Base-by-base conservation (phyloP, 768 basidiomycete genomes). In the Tephrocybe sp. region DNA sequence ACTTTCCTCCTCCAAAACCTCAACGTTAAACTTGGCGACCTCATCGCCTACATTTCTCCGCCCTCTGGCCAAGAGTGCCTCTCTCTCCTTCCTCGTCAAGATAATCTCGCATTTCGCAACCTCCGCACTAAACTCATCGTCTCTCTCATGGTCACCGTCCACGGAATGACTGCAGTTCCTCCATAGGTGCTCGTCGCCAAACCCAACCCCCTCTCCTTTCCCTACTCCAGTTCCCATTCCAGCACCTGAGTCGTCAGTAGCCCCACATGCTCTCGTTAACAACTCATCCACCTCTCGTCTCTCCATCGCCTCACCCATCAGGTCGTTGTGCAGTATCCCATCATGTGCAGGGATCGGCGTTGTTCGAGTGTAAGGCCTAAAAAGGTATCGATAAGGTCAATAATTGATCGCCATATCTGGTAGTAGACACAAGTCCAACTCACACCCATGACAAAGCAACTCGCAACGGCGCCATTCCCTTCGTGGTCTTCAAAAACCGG, bases 401-500 rank as follows among this genome's bases (percentile, higher is more conserved):
- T n/a, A n/a, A n/a, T n/a, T n/a, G n/a, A n/a, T n/a, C n/a, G n/a
- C n/a, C n/a, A n/a, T n/a, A n/a, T n/a, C n/a, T n/a, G n/a, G n/a
- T n/a, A n/a, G n/a, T n/a, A n/a, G n/a, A n/a, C n/a, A n/a, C n/a
- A n/a, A n/a, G n/a, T n/a, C n/a, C n/a, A n/a, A 71, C 77, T 43
- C 51, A 87, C 87, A 78, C 76, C 88, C 88, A 90, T 12, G 84
- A 82, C 44, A 90, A 67, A 26, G 80, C 74, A 12, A 89, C 70
- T 18, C 76, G 71, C 3, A 89, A 69, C 3, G 85, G 73, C 48
- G 79, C 75, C 18, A 81, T 63, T 1, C 86, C 86, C 59, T 80
- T 84, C 14, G 73, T 76, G 56, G 80, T 80, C 62, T 74, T 79
- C 56, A 87, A 57, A 48, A 74, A 79, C 21, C 55, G 58, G 42